phyloP scores from a whole-genome alignment of 805 yeast genomes.

The Metschnikowia orientalis region DNA sequence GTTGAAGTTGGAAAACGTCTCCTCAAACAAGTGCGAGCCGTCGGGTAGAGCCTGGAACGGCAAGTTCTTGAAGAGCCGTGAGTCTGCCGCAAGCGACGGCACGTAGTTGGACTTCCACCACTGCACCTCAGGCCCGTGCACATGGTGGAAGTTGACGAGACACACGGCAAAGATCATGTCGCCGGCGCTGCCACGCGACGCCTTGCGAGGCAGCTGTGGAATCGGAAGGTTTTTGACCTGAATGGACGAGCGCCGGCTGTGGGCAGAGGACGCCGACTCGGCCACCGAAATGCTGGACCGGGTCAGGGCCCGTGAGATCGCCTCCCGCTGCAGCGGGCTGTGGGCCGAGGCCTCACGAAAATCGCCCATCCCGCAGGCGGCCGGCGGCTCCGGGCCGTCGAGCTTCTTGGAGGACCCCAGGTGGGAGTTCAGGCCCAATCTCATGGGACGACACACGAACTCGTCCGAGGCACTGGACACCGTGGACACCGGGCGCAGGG shows the following conservation, averaged over 20 bases:
- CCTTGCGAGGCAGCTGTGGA: slow-evolving; percentile 19
- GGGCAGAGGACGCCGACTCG: slow-evolving; percentile 3
- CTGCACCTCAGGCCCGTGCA: slow-evolving; percentile 91
- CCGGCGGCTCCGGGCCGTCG: not conserved
- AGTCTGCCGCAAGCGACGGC: slow-evolving; percentile 19
- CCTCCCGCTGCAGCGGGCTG: no score
- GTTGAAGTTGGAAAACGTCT: slow-evolving; percentile 88
- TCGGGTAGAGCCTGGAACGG: slow-evolving; percentile 97
- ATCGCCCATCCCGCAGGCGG: not conserved
- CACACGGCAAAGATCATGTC: slow-evolving; percentile 74
- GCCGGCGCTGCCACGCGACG: slow-evolving; percentile 23
- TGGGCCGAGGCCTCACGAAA: no score
- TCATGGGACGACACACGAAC: slow-evolving; percentile 37
- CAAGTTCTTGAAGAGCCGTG: slow-evolving; percentile 70
- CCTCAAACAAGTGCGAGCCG: slow-evolving; percentile 91
- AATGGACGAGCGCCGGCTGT: slow-evolving; percentile 20
- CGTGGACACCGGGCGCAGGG: slow-evolving; percentile 1
- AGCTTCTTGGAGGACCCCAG: not conserved
- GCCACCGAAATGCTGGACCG: slow-evolving; percentile 3
- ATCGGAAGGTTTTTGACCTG: slow-evolving; percentile 38
- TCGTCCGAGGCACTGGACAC: slow-evolving; percentile 19
- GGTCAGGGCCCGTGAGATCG: slow-evolving; percentile 1
- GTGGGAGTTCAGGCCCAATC: slow-evolving; percentile 20
- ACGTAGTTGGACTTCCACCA: slow-evolving; percentile 63
- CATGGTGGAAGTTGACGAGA: slow-evolving; percentile 88